These are phyloP conservation scores for Lichtheimia ornata DNA, from an alignment of 371 early-diverging fungal species.

Conservation along the genomic window DNA sequence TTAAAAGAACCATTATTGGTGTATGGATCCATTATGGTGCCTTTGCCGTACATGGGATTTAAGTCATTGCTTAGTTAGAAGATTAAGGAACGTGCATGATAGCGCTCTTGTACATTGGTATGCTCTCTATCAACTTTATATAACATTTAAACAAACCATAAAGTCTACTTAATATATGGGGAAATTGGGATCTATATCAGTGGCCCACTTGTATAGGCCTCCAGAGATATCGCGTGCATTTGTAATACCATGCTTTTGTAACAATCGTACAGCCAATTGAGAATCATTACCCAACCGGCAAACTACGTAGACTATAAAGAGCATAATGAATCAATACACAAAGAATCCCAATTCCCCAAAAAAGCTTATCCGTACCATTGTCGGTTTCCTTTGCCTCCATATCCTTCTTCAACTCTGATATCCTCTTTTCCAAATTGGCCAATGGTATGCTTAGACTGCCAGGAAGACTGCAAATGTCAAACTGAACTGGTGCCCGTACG, in stretches of 20 bases:
- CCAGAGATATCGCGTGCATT: slow-evolving; percentile 77
- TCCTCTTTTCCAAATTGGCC: slow-evolving; percentile 37
- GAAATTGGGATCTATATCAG: slow-evolving; percentile 75
- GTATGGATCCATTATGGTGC: too few relatives aligned
- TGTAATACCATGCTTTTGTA: slow-evolving; percentile 57
- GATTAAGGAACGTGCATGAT: too few relatives aligned
- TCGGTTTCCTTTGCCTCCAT: slow-evolving; percentile 24
- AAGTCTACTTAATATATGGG: slow-evolving; percentile 81
- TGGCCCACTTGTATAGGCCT: slow-evolving; percentile 80
- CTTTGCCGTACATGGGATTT: too few relatives aligned
- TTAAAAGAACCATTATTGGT: too few relatives aligned
- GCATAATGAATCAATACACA: neutral
- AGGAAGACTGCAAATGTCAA: slow-evolving; percentile 79
- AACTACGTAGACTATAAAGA: slow-evolving; percentile 72
- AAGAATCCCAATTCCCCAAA: neutral
- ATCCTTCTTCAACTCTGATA: slow-evolving; percentile 38
- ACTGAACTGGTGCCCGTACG: slow-evolving; percentile 84
- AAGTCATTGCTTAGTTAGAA: too few relatives aligned
- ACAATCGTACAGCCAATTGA: slow-evolving; percentile 77
- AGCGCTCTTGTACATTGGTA: too few relatives aligned
- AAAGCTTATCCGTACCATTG: slow-evolving; percentile 27
- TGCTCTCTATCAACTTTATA: too few relatives aligned
- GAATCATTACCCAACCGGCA: slow-evolving; percentile 93
- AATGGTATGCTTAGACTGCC: slow-evolving; percentile 63
- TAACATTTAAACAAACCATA: too few relatives aligned